Base-by-base conservation (phyloP, 1,284 basidiomycete genomes). In the Tylopilus sp. region DNA sequence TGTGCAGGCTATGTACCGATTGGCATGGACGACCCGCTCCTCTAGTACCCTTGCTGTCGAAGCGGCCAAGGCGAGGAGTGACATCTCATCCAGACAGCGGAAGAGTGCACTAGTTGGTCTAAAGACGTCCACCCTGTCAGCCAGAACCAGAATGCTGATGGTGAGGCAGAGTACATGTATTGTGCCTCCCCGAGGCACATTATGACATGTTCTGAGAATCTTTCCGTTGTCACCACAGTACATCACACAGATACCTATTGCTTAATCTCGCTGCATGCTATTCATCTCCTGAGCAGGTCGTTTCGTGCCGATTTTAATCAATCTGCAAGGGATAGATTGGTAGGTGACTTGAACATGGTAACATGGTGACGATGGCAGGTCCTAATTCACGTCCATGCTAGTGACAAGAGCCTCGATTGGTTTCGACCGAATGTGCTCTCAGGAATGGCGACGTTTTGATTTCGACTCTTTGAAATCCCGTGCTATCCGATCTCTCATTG, bases 341-440 rank as follows among this genome's bases (percentile, higher is more conserved):
- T 63, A 54, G 12, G 61, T 56, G 25, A 10, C 6, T 38, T n/a
- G n/a, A n/a, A n/a, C 28, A 6, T 29, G n/a, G 12, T 44, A 2
- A 6, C 12, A n/a, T n/a, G n/a, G 37, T 19, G 28, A 33, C 15
- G 16, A 16, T 28, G 10, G 26, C 19, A 1, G 25, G 35, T 35
- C 30, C 44, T 49, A 38, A 45, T 44, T 23, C 25, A 11, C 23
- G 18, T 18, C 4, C 21, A 35, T 10, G n/a, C n/a, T n/a, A 65
- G 64, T 67, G 19, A 67, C 66, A n/a, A 66, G 69, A 35, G 51
- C 60, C 23, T 69, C 68, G 8, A 55, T 54, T 3, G 67, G 66
- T 23, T 59, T 71, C 11, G 66, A 54, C 55, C 16, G 69, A 69
- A 44, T 11, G 4, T 38, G 56, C 60, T 7, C 52, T 71, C 36